Conservation (phyloP, 2,329 filamentous ascomycete genomes). For the Lachnellula willkommii region DNA sequence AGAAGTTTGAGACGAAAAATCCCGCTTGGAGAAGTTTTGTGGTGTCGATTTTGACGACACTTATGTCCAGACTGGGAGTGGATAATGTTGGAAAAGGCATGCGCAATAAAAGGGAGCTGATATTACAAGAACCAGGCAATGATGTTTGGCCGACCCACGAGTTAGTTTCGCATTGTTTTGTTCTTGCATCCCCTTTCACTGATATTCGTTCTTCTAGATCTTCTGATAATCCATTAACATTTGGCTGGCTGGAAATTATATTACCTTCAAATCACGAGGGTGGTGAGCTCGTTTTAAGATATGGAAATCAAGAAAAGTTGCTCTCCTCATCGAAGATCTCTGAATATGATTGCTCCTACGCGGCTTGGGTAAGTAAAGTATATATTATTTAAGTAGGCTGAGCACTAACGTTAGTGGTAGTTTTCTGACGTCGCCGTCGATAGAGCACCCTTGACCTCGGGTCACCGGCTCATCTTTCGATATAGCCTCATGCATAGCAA, state of each 20-base stretch:
- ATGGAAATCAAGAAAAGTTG: not conserved
- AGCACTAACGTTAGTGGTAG: not conserved
- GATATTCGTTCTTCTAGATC: not conserved
- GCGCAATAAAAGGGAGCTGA: not conserved
- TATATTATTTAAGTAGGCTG: not conserved
- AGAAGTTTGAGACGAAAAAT: not conserved
- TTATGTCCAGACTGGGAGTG: too few species aligned
- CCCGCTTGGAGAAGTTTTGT: not conserved
- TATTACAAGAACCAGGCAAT: not conserved
- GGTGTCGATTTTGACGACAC: not conserved
- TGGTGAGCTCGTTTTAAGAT: not conserved
- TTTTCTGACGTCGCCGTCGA: not conserved
- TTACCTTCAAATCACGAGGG: not conserved
- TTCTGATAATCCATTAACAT: not conserved
- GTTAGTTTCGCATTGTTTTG: not conserved
- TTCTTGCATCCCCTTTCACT: not conserved
- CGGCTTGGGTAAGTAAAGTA: not conserved
- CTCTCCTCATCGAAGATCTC: not conserved
- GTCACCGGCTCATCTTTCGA: not conserved
- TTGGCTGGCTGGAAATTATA: not conserved
- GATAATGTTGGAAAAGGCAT: too few species aligned
- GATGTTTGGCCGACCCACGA: not conserved
- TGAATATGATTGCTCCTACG: not conserved
- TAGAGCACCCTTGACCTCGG: not conserved
- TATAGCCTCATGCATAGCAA: not conserved